These are phyloP conservation scores for Neofusicoccum umdonicola DNA, from an alignment of 2,329 filamentous ascomycete genomes.

Conservation along the genomic window DNA sequence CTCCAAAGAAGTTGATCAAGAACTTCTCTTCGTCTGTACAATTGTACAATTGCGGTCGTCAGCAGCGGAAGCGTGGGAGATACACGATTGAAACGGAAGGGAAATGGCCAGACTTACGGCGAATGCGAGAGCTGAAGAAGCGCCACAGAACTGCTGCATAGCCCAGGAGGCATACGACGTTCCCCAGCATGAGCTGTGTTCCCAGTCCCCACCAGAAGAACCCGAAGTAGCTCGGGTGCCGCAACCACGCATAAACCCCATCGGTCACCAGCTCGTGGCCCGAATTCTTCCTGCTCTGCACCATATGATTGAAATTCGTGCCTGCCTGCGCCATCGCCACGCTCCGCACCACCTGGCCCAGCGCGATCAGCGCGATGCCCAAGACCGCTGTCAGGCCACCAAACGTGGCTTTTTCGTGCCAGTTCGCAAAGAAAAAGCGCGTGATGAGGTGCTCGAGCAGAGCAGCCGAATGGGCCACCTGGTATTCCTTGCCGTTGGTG, in stretches of 20 bases:
- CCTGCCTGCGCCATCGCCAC: conserved; percentile 86
- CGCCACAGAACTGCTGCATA: conserved; percentile 77
- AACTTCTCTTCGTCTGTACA: conserved; percentile 70
- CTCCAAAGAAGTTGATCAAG: conserved; percentile 72
- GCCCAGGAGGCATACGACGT: conserved; percentile 70
- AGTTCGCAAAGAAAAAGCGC: conserved; percentile 53
- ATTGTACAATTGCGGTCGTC: conserved; percentile 25
- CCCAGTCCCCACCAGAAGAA: conserved; percentile 99
- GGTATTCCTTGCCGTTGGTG: conserved; percentile 81
- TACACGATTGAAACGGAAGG: background rate
- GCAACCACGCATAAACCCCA: conserved; percentile 72
- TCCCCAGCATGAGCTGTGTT: conserved; percentile 86
- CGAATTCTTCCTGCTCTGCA: conserved; percentile 67
- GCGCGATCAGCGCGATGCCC: conserved; percentile 62
- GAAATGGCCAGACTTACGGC: conserved; percentile 45
- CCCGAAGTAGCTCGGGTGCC: conserved; percentile 94
- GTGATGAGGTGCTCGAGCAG: conserved; percentile 69
- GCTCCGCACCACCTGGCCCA: conserved; percentile 75
- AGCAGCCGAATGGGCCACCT: conserved; percentile 75
- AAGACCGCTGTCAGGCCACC: conserved; percentile 34
- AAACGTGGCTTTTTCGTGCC: conserved; percentile 44
- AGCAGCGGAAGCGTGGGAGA: background rate
- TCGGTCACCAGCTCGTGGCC: conserved; percentile 78
- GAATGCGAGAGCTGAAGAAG: conserved; percentile 77
- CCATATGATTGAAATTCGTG: conserved; percentile 82